These are phyloP conservation scores for Rubia yunnanensis DNA, from an alignment of 257 asterid species.

Conservation along the genomic window DNA sequence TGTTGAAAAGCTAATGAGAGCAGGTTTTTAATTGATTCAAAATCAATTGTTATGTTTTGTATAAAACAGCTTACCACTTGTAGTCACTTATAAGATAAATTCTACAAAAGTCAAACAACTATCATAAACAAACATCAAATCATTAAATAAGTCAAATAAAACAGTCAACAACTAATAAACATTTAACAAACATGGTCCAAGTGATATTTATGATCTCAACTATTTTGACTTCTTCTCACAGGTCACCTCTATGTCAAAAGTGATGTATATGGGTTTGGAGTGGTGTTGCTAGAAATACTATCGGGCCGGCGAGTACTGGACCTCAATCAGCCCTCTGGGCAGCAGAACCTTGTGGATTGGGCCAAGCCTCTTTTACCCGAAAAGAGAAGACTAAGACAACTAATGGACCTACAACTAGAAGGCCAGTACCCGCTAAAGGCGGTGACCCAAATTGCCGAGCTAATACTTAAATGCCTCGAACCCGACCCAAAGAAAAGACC, in stretches of 20 bases:
- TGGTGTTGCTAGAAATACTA: slow-evolving; percentile 55
- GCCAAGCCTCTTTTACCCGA: slow-evolving; percentile 52
- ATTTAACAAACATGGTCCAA: background rate
- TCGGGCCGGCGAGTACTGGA: slow-evolving; percentile 64
- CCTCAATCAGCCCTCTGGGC: slow-evolving; percentile 43
- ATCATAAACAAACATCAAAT: no score
- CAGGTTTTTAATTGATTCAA: no score
- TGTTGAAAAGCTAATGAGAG: no score
- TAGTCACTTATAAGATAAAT: no score
- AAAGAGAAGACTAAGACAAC: slow-evolving; percentile 44
- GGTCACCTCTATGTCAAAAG: slow-evolving; percentile 86
- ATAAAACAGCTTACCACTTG: no score
- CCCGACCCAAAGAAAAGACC: slow-evolving; percentile 68
- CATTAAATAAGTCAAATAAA: no score
- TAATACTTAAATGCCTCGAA: slow-evolving; percentile 49
- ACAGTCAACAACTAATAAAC: no score
- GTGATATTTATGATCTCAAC: background rate
- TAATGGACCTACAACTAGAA: slow-evolving; percentile 59
- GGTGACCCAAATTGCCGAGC: slow-evolving; percentile 27
- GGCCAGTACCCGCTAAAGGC: slow-evolving; percentile 56
- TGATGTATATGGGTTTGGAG: slow-evolving; percentile 86
- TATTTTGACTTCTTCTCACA: slow-evolving; percentile 6
- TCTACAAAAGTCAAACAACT: no score
- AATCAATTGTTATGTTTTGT: no score
- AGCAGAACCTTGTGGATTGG: slow-evolving; percentile 65